These are phyloP conservation scores for Zasmidium citrigriseum DNA, from an alignment of 2,329 filamentous ascomycete species.

Conservation along the genomic window DNA sequence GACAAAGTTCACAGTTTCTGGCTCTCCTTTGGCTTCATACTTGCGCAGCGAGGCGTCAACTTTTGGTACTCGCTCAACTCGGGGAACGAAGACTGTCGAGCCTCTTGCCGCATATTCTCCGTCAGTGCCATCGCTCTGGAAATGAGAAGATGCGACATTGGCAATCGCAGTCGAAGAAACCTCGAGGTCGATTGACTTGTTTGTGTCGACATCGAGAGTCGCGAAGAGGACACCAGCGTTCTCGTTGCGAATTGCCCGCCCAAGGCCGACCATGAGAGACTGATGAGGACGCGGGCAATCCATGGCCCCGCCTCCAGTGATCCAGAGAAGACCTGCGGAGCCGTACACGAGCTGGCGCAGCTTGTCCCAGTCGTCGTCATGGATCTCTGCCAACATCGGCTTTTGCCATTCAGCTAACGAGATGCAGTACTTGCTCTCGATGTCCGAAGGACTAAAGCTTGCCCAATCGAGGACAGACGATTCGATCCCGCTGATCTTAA, in stretches of 20 bases:
- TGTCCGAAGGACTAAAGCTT: slow-evolving; percentile 1
- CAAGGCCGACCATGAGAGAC: slow-evolving; percentile 12
- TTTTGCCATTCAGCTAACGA: slow-evolving; percentile 9
- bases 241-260: slow-evolving; percentile 20
- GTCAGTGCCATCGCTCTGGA: slow-evolving; percentile 5
- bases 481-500: neutral
- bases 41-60: slow-evolving; percentile 12
- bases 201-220: slow-evolving; percentile 15
- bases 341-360: slow-evolving; percentile 1
- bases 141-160: slow-evolving; percentile 7
- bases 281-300: slow-evolving; percentile 5
- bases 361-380: slow-evolving; percentile 1
- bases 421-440: slow-evolving; percentile 11
- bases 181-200: neutral
- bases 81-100: slow-evolving; percentile 11
- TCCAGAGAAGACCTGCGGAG: slow-evolving; percentile 8
- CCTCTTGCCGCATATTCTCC: slow-evolving; percentile 15
- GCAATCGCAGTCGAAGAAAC: slow-evolving; percentile 2
- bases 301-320: slow-evolving; percentile 9
- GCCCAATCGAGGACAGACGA: neutral
- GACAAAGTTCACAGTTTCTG: slow-evolving; percentile 4
- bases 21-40: slow-evolving; percentile 12
- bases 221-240: slow-evolving; percentile 11
- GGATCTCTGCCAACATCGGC: slow-evolving; percentile 5
- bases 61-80: slow-evolving; percentile 11